These are phyloP conservation scores for Dalbergia cultrata DNA, from an alignment of 306 rosid species.

Conservation along the genomic window DNA sequence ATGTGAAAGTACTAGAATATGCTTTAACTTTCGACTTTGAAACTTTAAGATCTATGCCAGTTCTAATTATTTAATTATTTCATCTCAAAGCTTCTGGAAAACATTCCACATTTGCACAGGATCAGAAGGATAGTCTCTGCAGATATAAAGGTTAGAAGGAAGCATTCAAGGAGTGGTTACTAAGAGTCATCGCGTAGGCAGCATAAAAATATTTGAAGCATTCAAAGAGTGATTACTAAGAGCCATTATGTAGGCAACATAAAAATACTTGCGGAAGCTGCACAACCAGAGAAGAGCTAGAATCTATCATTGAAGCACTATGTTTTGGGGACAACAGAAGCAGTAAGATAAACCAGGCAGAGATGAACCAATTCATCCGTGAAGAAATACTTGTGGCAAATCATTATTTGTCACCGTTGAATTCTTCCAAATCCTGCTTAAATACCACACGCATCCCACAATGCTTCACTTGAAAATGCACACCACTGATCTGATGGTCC, in stretches of 20 bases:
- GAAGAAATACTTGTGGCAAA: not conserved
- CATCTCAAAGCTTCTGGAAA: too few species aligned
- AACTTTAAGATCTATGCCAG: not conserved
- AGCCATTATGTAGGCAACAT: not conserved
- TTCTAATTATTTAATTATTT: too few species aligned
- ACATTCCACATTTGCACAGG: too few species aligned
- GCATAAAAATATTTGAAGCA: not conserved
- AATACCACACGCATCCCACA: not conserved
- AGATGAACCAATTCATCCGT: too few species aligned
- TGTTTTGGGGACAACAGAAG: not conserved
- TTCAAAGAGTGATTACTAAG: not conserved
- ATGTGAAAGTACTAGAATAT: not conserved
- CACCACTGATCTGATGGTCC: too few species aligned
- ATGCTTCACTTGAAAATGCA: not conserved
- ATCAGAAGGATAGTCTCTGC: not conserved
- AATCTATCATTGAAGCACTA: not conserved
- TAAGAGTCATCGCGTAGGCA: not conserved
- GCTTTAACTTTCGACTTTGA: not conserved
- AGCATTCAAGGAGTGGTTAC: not conserved
- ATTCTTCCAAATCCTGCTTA: too few species aligned
- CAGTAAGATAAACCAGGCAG: not conserved
- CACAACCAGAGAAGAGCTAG: not conserved
- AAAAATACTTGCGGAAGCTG: not conserved
- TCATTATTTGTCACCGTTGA: not conserved
- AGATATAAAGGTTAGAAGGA: not conserved